phyloP scores from a whole-genome alignment of 2,329 filamentous ascomycete species.

The Nectriaceae sp. region DNA sequence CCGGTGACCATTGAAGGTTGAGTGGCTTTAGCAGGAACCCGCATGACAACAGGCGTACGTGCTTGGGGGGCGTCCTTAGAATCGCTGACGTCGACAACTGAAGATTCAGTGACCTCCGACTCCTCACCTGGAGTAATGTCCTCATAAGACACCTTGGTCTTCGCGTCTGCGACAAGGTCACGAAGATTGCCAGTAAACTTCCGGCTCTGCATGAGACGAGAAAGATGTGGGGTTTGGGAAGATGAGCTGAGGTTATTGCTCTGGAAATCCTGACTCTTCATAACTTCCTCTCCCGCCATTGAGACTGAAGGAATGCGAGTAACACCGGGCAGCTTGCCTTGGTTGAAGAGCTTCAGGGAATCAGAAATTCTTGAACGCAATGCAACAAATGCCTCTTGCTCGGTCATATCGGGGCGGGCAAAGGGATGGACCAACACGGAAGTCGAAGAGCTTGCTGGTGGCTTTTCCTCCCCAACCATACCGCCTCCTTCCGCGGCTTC shows the following conservation, averaged over 20 bases:
- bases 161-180: slow-evolving; percentile 60
- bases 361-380: slow-evolving; percentile 56
- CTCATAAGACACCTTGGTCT: slow-evolving; percentile 53
- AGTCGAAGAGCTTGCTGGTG: slow-evolving; percentile 14
- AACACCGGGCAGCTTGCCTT: slow-evolving; percentile 53
- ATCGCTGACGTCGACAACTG: slow-evolving; percentile 11
- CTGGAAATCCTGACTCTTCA: slow-evolving; percentile 13
- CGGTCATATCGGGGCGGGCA: slow-evolving; percentile 48
- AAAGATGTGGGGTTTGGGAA: slow-evolving; percentile 66
- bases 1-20: slow-evolving; percentile 50
- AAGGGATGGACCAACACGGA: slow-evolving; percentile 36
- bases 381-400: slow-evolving; percentile 53
- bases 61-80: slow-evolving; percentile 17
- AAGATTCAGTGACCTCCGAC: slow-evolving; percentile 40
- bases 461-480: slow-evolving; percentile 27
- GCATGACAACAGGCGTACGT: slow-evolving; percentile 50
- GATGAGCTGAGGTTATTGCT: slow-evolving; percentile 51
- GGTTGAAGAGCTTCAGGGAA: slow-evolving; percentile 53
- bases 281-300: slow-evolving; percentile 2
- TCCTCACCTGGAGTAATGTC: slow-evolving; percentile 57
- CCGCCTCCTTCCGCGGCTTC: slow-evolving; percentile 45
- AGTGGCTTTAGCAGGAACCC: slow-evolving; percentile 59
- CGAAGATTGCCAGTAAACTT: slow-evolving; percentile 63
- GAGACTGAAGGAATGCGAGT: slow-evolving; percentile 43
- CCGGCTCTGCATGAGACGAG: slow-evolving; percentile 61